Conservation (phyloP, 2,329 filamentous ascomycete species). For the Sclerotiophoma versabilis region DNA sequence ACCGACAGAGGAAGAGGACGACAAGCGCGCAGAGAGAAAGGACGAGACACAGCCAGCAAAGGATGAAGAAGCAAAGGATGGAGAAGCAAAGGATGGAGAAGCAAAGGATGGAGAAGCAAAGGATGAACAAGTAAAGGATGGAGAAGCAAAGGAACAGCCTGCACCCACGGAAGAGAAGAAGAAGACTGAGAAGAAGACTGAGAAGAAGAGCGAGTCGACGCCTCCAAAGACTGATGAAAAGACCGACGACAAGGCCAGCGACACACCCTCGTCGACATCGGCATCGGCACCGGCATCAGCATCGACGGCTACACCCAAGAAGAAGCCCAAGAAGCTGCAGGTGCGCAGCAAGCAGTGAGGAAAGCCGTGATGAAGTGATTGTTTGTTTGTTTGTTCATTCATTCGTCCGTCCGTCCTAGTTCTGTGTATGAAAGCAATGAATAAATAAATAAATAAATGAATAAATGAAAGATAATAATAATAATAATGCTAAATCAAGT, state of each 20-base stretch:
- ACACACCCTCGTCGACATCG: not conserved
- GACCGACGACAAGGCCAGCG: slow-evolving; percentile 7
- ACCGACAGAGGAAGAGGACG: not conserved
- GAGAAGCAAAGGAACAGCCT: slow-evolving; percentile 23
- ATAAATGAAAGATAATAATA: too few relatives aligned
- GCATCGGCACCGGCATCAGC: too few relatives aligned
- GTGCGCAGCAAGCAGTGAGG: slow-evolving; percentile 28
- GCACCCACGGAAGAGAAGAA: too few relatives aligned
- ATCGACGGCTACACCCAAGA: slow-evolving; percentile 35
- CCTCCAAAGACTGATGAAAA: slow-evolving; percentile 9
- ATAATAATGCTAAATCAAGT: too few relatives aligned
- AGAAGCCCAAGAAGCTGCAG: slow-evolving; percentile 50
- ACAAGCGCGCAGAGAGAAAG: not conserved
- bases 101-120: slow-evolving; percentile 15
- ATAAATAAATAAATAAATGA: too few relatives aligned
- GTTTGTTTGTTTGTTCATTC: not conserved
- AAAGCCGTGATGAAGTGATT: not conserved
- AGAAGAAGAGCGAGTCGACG: slow-evolving; percentile 2
- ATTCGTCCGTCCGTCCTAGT: too few relatives aligned
- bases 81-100: not conserved
- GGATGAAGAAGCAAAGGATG: slow-evolving; percentile 12
- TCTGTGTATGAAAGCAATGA: too few relatives aligned
- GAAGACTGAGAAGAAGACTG: slow-evolving; percentile 9
- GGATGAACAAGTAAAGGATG: not conserved
- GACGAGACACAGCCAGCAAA: not conserved